Evolutionary conservation across 2,329 filamentous ascomycete species (phyloP).

Genomic region (Ophiostoma australiae): DNA sequence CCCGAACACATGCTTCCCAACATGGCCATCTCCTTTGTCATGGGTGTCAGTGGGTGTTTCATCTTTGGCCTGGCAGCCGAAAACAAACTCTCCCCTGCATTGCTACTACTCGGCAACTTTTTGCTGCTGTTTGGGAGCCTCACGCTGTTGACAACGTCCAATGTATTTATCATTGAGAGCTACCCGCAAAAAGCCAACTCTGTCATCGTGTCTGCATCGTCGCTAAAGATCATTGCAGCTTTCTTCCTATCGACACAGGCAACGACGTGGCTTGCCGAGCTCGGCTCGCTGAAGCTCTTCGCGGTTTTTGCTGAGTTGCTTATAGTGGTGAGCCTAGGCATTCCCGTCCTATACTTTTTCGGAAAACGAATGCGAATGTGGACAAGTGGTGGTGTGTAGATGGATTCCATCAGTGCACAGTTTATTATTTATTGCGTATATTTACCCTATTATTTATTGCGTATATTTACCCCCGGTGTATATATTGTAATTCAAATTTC

Average conservation of each 20-base stretch:
- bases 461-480: not conserved
- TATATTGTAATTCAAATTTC: not conserved
- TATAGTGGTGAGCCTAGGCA: constrained; percentile 32
- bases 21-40: constrained; percentile 32
- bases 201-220: constrained; percentile 35
- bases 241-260: constrained; percentile 34
- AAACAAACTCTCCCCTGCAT: constrained; percentile 31
- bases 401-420: not conserved
- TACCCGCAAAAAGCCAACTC: constrained; percentile 34
- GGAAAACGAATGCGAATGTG: constrained; percentile 31
- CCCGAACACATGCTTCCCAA: constrained; percentile 36
- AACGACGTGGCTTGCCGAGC: not conserved
- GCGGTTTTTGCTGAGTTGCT: constrained; percentile 32
- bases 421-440: not conserved
- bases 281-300: not conserved
- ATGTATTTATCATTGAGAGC: constrained; percentile 36
- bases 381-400: constrained; percentile 29
- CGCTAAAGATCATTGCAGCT: constrained; percentile 32
- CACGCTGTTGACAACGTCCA: constrained; percentile 33
- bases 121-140: constrained; percentile 33
- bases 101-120: constrained; percentile 33
- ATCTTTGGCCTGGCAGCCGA: constrained; percentile 35
- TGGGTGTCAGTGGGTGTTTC: constrained; percentile 32
- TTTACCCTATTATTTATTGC: not conserved
- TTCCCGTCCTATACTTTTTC: constrained; percentile 32